Base-by-base conservation (phyloP, 2,329 filamentous ascomycete species). In the Cercospora sp. region DNA sequence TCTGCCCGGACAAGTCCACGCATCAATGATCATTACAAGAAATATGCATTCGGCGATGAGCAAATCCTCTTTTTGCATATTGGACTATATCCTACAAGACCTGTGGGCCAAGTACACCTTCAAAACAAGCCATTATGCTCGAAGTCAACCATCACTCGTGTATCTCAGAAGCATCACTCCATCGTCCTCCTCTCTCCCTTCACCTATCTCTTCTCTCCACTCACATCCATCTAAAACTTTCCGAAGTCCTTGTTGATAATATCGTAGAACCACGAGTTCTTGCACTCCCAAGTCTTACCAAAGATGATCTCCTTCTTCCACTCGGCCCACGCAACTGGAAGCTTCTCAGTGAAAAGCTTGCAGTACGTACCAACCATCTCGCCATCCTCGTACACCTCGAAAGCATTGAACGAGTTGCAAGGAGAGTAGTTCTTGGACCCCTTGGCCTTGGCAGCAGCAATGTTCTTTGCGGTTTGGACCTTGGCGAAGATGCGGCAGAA, bases 351-450 rank as follows among this genome's bases (percentile, higher is more conserved):
- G 67, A 70, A 78, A 8, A 77, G 66, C 18, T 73, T 67, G 70
- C 76, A 77, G 69, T 74, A 77, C n/a, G 74, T 77, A 2, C 75
- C 75, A 16, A 70, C 65, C 7, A 74, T 69, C 39, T 70, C 64
- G 23, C 67, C 63, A 62, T 77, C 74, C 69, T 75, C 74, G 58
- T 74, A 66, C 28, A 77, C 62, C 62, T 71, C 72, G 68, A 73
- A 75, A 4, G 75, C 72, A 64, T 77, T 78, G 72, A 77, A 75
- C 66, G 74, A 74, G 64, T 77, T 75, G 72, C 69, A 73, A 31
- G 68, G 70, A 61, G 72, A 74, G 63, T 53, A 67, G 51, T 63
- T 70, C 4, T 71, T 67, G 63, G 72, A 53, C 10, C 60, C 53
- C 26, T 70, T 45, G 10, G 71, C 69, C 48, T 70, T 63, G 42